These are phyloP conservation scores for Musa itinerans DNA, from an alignment of 176 grass and related monocot genomes.

Conservation along the genomic window DNA sequence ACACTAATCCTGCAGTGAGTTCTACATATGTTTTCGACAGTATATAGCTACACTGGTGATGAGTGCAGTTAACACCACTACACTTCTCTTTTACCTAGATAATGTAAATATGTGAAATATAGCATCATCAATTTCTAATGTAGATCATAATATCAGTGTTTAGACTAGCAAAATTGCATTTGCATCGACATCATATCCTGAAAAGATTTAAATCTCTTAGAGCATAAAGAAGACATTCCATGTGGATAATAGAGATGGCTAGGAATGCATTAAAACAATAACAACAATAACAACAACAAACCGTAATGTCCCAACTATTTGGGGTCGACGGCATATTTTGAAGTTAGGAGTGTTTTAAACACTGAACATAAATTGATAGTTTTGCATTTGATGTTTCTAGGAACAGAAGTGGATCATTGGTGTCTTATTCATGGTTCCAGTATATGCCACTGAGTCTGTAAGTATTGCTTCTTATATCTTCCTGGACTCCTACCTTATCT, in stretches of 20 bases:
- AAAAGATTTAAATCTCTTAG: too few relatives aligned
- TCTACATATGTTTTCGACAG: not conserved
- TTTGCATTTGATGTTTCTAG: constrained; percentile 26
- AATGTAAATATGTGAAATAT: not conserved
- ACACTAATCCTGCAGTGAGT: constrained; percentile 70
- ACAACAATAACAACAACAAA: too few relatives aligned
- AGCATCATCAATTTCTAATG: too few relatives aligned
- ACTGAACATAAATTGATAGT: not conserved
- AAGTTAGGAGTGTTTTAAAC: too few relatives aligned
- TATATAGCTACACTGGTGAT: not conserved
- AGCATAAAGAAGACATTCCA: too few relatives aligned
- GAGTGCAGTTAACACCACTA: not conserved
- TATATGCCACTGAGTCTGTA: constrained; percentile 84
- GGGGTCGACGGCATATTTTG: too few relatives aligned
- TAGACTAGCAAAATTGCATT: too few relatives aligned
- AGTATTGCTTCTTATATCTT: constrained; percentile 16
- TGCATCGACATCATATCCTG: too few relatives aligned
- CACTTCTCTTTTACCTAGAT: not conserved
- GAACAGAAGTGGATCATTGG: constrained; percentile 93
- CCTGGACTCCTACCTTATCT: not conserved
- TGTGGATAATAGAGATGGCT: too few relatives aligned
- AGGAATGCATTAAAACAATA: too few relatives aligned
- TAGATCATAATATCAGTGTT: too few relatives aligned
- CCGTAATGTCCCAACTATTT: too few relatives aligned
- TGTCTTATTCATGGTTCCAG: constrained; percentile 88